Evolutionary conservation across 2,329 filamentous ascomycete genomes (phyloP).

Genomic region (Simplicillium aogashimaense): DNA sequence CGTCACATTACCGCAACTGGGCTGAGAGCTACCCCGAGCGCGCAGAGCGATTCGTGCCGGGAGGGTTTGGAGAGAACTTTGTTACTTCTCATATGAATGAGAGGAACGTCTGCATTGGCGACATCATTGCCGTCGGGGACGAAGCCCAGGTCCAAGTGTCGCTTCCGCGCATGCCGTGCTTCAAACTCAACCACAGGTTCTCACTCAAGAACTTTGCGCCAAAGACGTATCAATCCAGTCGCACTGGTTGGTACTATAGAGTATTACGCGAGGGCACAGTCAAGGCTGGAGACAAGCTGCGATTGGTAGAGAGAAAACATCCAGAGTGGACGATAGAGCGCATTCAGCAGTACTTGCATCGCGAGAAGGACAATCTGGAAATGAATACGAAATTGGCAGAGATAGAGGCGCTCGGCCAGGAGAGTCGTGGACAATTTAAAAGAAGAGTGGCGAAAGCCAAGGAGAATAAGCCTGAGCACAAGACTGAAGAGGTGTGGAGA

Average conservation of each 20-base stretch:
- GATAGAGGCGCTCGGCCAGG: slow-evolving; percentile 39
- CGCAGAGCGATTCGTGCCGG: slow-evolving; percentile 40
- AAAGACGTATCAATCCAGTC: slow-evolving; percentile 41
- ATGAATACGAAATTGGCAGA: slow-evolving; percentile 42
- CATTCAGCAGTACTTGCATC: slow-evolving; percentile 53
- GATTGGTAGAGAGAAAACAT: slow-evolving; percentile 41
- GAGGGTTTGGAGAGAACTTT: slow-evolving; percentile 57
- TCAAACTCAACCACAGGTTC: slow-evolving; percentile 61
- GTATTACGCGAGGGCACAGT: slow-evolving; percentile 46
- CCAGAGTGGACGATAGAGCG: slow-evolving; percentile 54
- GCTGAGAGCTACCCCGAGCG: slow-evolving; percentile 38
- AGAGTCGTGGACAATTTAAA: slow-evolving; percentile 37
- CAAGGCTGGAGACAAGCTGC: slow-evolving; percentile 44
- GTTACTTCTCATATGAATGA: slow-evolving; percentile 50
- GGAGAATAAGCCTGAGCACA: slow-evolving; percentile 14
- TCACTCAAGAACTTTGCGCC: slow-evolving; percentile 52
- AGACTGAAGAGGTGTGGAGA: slow-evolving; percentile 27
- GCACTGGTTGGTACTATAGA: slow-evolving; percentile 59
- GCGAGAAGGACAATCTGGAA: slow-evolving; percentile 36
- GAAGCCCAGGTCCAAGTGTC: slow-evolving; percentile 47
- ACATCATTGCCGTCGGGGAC: slow-evolving; percentile 42
- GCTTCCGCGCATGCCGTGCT: slow-evolving; percentile 55
- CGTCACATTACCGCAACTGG: slow-evolving; percentile 48
- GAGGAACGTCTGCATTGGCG: slow-evolving; percentile 55
- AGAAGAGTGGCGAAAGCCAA: slow-evolving; percentile 38